Evolutionary conservation across 1,139 yeast species (phyloP), one percentile per base, ranked within the genome.

Genomic region (Protomyces inouyei): DNA sequence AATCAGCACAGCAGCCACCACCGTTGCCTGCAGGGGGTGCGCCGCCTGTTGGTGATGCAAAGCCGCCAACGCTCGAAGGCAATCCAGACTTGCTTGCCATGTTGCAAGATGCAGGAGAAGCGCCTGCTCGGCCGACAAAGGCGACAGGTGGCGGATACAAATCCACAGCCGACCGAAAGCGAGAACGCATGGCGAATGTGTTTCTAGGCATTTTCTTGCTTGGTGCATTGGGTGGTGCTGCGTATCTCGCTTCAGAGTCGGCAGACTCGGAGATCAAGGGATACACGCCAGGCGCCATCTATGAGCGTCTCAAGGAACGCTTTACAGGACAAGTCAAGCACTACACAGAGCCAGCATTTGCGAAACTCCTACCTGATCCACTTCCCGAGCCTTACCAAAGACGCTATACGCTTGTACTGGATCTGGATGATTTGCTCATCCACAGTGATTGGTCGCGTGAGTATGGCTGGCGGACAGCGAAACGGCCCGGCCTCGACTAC

Each of bases 401-500:
- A 73, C 97, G 97, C 48, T 79, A 88, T 74, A 93, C 99, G 2
- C 80, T 93, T 70, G 97, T 93, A 4, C 77, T 93, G 70, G 87
- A 91, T 35, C 82, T 93, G 72, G 98, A 93, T 71, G 98, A 93
- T 73, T 80, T 93, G 68, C 82, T 93, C 74, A 84, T 92, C 67
- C 97, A 93, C 76, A 86, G 96, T 56, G 89, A 87, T 68, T 93
- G 98, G 98, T 84, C 88, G 67, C 85, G 91, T 70, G 85, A 89
- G 76, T 82, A 86, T 74, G 98, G 98, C 64, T 93, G 99, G 99
- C 86, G 96, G 79, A 93, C 98, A 23, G 98, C 96, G 54, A 95
- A 95, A 81, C 88, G 99, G 79, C 98, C 98, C 53, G 99, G 98
- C 67, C 85, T 90, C 68, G 98, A 95, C 77, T 95, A 95, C 80